Conservation (phyloP, 2,329 filamentous ascomycete genomes). For the Cladosporium colombiae region DNA sequence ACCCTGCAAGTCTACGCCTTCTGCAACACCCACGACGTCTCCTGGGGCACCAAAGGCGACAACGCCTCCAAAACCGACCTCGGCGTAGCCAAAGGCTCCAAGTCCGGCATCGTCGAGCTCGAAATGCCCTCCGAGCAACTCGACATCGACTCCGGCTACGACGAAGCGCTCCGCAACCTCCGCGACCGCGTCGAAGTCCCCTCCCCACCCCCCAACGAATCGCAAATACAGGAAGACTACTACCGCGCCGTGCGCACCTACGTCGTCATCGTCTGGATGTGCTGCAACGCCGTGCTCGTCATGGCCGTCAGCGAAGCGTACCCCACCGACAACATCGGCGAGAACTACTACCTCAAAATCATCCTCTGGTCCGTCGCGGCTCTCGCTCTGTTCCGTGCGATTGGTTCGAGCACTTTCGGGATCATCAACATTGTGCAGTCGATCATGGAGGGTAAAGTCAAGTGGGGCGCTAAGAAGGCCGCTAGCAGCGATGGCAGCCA, state of each 20-base stretch:
- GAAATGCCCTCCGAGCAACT: slow-evolving; percentile 98
- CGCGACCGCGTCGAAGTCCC: slow-evolving; percentile 88
- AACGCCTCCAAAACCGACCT: slow-evolving; percentile 93
- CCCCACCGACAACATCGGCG: slow-evolving; percentile 66
- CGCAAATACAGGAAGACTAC: slow-evolving; percentile 95
- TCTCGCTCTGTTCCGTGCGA: slow-evolving; percentile 81
- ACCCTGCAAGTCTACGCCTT: slow-evolving; percentile 98
- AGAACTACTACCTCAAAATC: slow-evolving; percentile 89
- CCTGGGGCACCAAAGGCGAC: slow-evolving; percentile 98
- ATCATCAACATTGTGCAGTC: slow-evolving; percentile 82
- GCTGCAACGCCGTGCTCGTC: slow-evolving; percentile 85
- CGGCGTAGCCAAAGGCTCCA: slow-evolving; percentile 77
- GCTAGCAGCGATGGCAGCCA: neutral
- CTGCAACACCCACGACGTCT: slow-evolving; percentile 98
- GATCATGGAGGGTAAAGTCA: slow-evolving; percentile 82
- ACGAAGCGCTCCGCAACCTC: slow-evolving; percentile 93
- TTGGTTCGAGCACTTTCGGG: slow-evolving; percentile 79
- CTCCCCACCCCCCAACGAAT: slow-evolving; percentile 61
- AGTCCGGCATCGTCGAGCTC: slow-evolving; percentile 77
- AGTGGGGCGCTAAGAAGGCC: slow-evolving; percentile 41
- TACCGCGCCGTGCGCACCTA: slow-evolving; percentile 97
- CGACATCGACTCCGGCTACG: slow-evolving; percentile 96
- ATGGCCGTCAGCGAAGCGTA: slow-evolving; percentile 93
- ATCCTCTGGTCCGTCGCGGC: slow-evolving; percentile 89
- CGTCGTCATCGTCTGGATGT: slow-evolving; percentile 95